Evolutionary conservation across 1,139 yeast species (phyloP), one percentile per base, ranked within the genome.

Genomic region (Zygoascus meyerae): DNA sequence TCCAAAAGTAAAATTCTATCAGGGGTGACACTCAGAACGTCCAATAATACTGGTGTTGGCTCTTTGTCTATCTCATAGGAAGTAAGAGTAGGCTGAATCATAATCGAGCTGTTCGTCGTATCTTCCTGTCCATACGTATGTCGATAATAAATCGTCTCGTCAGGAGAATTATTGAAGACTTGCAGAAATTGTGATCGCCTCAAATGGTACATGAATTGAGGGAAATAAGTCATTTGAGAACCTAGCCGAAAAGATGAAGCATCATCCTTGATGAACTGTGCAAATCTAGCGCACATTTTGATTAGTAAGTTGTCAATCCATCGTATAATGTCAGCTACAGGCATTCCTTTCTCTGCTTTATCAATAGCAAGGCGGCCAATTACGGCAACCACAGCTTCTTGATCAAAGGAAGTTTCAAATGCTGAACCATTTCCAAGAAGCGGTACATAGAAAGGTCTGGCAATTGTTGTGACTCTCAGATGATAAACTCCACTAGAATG

Each of bases 131-230:
- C 68, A 58, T 83, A 76, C 11, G 78, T 68, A 58, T 83, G 90
- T 55, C 89, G 73, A 49, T 81, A 75, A 63, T 75, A 84, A 34
- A 81, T 73, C 1, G 89, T 81, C 63, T 84, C 94, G 65, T 84
- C 94, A 0, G 94, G 94, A 0, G 92, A 83, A 56, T 79, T 80
- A 62, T 81, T 81, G 66, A 84, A 84, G 29, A 83, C 81, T 58
- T 79, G 81, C 30, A 83, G 70, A 56, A 83, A 79, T 46, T 78
- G 84, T 1, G 87, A 80, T 49, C 92, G 70, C 59, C 90, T 70
- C 55, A 84, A 69, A 63, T 83, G 89, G 64, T 77, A 84, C 60
- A 83, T 68, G 61, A 83, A 84, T 59, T 83, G 92, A 1, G 92
- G 92, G 49, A 81, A 72, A 64, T 86, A 69, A 18, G 90, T 80